These are phyloP conservation scores for Fusarium dlaminii DNA, from an alignment of 2,329 filamentous ascomycete genomes.

Conservation along the genomic window DNA sequence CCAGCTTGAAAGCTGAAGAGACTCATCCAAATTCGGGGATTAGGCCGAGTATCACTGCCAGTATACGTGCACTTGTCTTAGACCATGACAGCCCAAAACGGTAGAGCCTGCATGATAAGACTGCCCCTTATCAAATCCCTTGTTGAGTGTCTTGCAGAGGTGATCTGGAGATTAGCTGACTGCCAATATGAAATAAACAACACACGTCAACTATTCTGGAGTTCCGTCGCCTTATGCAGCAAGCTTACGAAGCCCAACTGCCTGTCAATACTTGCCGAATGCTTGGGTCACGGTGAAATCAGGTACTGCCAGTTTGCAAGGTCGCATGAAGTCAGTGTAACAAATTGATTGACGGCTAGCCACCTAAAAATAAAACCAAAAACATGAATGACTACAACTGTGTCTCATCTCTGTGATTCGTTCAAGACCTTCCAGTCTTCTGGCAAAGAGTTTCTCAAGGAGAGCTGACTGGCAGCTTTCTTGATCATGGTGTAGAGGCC, in stretches of 20 bases:
- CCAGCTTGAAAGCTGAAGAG: accelerated
- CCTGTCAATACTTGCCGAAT: accelerated
- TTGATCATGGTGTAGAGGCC: not conserved
- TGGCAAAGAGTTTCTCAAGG: not conserved
- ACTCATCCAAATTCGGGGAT: accelerated
- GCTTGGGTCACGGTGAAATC: accelerated
- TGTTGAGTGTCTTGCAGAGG: not conserved
- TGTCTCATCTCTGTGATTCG: not conserved
- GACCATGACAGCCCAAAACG: not conserved
- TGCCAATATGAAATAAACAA: not conserved
- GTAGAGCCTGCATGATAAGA: not conserved
- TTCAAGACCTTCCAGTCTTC: not conserved
- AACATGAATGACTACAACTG: not conserved
- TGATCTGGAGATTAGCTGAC: not conserved
- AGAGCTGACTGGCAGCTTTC: not conserved
- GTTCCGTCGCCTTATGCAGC: not conserved
- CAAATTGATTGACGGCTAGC: not conserved
- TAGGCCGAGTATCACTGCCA: not conserved
- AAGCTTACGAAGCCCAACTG: not conserved
- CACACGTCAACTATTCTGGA: no score
- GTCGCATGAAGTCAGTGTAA: not conserved
- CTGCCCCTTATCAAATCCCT: not conserved
- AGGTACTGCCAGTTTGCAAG: not conserved
- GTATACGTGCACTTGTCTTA: not conserved
- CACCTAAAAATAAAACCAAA: accelerated